A percentile compares a stretch with the other conserved stretches of the same genome.
Evolutionary conservation across 176 grass and related monocot genomes (phyloP).

Genomic region (Eleusine indica): DNA sequence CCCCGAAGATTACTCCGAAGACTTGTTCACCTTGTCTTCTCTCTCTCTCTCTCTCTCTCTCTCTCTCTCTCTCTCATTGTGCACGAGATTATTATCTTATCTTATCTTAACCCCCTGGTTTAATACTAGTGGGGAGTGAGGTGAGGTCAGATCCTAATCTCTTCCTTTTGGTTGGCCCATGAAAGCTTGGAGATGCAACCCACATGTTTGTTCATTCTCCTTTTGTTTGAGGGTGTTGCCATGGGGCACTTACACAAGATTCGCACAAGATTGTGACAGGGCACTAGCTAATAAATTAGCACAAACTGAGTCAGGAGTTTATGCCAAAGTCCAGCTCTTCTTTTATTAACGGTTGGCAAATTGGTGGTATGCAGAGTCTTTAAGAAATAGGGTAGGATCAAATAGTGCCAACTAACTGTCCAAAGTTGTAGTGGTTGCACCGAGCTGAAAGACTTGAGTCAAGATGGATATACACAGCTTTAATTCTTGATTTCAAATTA

Average conservation of each 20-base stretch:
- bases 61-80: not conserved
- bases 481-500: no score
- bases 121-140: conserved; percentile 10
- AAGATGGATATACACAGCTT: no score
- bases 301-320: conserved; percentile 25
- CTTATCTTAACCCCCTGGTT: conserved; percentile 33
- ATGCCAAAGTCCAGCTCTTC: not conserved
- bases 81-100: conserved; percentile 39
- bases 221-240: conserved; percentile 34
- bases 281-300: conserved; percentile 5
- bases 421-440: conserved; percentile 7
- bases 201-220: not conserved
- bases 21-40: conserved; percentile 25
- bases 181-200: conserved; percentile 39
- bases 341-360: not conserved
- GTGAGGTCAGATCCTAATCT: conserved; percentile 27
- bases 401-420: no score
- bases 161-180: conserved; percentile 42
- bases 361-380: conserved; percentile 17
- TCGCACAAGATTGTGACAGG: conserved; percentile 38
- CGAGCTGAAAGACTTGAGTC: no score
- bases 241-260: conserved; percentile 38
- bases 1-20: conserved; percentile 24
- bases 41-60: not conserved
- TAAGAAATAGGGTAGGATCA: conserved; percentile 10